Percentiles rank a stretch among this genome's conserved stretches.
Conservation (phyloP, 108 stramenopile genomes). For the Schizochytrium sp. region DNA sequence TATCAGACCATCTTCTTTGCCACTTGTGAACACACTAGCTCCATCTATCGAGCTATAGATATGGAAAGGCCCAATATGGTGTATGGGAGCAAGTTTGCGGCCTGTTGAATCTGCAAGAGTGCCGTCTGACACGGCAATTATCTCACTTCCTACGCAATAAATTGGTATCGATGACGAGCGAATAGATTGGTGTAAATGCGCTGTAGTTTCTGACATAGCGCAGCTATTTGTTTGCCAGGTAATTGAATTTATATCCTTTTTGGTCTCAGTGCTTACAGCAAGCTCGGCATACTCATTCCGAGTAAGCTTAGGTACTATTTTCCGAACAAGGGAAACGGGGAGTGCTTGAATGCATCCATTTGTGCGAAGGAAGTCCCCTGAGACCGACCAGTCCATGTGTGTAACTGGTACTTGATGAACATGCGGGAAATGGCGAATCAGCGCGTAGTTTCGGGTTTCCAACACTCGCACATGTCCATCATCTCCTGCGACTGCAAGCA, state of each 20-base stretch:
- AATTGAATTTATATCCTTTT: too few species aligned
- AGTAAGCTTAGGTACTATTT: background rate
- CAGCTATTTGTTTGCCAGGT: too few species aligned
- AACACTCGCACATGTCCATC: background rate
- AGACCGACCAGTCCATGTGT: background rate
- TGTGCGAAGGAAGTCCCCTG: background rate
- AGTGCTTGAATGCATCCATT: constrained; percentile 36
- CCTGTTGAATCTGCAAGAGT: background rate
- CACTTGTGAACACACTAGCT: background rate
- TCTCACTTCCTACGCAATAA: too few species aligned
- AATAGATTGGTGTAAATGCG: too few species aligned
- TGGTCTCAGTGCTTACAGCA: too few species aligned
- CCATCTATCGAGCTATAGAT: background rate
- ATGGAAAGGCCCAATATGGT: background rate
- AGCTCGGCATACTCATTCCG: background rate
- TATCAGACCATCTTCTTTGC: background rate
- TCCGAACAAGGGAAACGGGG: too few species aligned
- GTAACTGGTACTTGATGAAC: background rate
- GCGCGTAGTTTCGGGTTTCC: constrained; percentile 36
- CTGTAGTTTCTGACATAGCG: too few species aligned
- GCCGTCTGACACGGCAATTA: too few species aligned
- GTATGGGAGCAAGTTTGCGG: background rate
- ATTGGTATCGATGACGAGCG: too few species aligned
- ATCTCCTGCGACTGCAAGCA: constrained; percentile 29
- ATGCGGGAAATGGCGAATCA: background rate